Base-by-base conservation (phyloP, 805 yeast genomes). In the Debaryomyces tyrocola region DNA sequence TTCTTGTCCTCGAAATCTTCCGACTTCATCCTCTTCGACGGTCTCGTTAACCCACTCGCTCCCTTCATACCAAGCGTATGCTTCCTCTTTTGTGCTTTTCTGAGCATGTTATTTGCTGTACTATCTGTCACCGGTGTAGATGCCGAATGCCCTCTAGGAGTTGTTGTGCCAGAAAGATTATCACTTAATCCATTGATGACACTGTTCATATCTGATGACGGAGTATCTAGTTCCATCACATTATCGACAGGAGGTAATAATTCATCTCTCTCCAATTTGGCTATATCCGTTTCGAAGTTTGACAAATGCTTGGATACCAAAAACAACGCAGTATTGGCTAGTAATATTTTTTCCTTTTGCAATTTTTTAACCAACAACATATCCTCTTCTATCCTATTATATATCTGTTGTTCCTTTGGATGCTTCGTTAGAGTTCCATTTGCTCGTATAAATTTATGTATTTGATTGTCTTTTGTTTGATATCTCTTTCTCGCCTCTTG, bases 241-340 rank as follows among this genome's bases (percentile, higher is more conserved):
- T 59, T 62, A n/a, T 67, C 74, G 6, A 78, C 60, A 0, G 79
- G 78, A 2, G 90, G 89, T 36, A 91, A 63, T 20, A 86, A 71
- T n/a, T 95, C 97, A 45, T 89, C 96, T 41, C 79, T 75, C 56
- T 88, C 96, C 37, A 92, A 70, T 57, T 80, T 79, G 47, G 81
- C 81, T 42, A 92, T 83, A 55, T 88, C 96, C 17, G 81, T 77
- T 56, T 90, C 94, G 34, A 92, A 76, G 54, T 79, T 79, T 44
- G 74, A 74, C 49, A 90, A 70, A 62, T 92, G 96, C 59, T 87
- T 86, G 2, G 90, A 69, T 3, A 92, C 80, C 28, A 87, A 64
- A 60, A 85, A 87, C 40, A 92, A 73, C 3, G 96, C 91, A 1
- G 96, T 90, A 59, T 89, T 87, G 4, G 97, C 88, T 34, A 90